Conservation (phyloP, 768 basidiomycete species). For the Floccularia luteovirens region DNA sequence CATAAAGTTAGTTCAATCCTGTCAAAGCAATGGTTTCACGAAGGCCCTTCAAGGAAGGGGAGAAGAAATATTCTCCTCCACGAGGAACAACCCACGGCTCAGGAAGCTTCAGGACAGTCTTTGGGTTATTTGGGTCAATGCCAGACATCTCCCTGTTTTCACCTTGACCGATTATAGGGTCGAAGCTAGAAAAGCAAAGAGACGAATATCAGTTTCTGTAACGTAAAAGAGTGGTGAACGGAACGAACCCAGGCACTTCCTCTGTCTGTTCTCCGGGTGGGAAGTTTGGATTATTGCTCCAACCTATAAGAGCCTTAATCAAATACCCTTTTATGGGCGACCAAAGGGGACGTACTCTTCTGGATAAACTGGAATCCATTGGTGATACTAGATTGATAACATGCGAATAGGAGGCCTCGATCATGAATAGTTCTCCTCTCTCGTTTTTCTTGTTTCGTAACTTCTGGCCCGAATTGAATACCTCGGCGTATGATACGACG, state of each 20-base stretch:
- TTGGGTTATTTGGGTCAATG: slow-evolving; percentile 22
- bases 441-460: slow-evolving; percentile 27
- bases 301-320: slow-evolving; percentile 14
- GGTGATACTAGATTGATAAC: slow-evolving; percentile 32
- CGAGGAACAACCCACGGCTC: slow-evolving; percentile 35
- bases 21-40: slow-evolving; percentile 25
- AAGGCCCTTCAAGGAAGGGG: slow-evolving; percentile 40
- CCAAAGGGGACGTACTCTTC: slow-evolving; percentile 16
- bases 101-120: slow-evolving; percentile 22
- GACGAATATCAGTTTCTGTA: slow-evolving; percentile 9
- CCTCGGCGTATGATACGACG: slow-evolving; percentile 38
- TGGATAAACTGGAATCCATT: slow-evolving; percentile 37
- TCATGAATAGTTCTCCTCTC: slow-evolving; percentile 5
- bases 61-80: slow-evolving; percentile 49
- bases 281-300: slow-evolving; percentile 30
- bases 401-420: slow-evolving; percentile 38
- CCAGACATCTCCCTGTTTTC: slow-evolving; percentile 17
- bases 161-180: slow-evolving; percentile 37
- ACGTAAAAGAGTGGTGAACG: background rate
- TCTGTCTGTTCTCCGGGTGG: slow-evolving; percentile 6
- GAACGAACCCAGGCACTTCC: slow-evolving; percentile 13
- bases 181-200: slow-evolving; percentile 36
- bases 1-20: no score
- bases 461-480: slow-evolving; percentile 45
- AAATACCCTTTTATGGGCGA: background rate